phyloP scores from a whole-genome alignment of 148 eudicot species.

The Dianthus caryophyllus region DNA sequence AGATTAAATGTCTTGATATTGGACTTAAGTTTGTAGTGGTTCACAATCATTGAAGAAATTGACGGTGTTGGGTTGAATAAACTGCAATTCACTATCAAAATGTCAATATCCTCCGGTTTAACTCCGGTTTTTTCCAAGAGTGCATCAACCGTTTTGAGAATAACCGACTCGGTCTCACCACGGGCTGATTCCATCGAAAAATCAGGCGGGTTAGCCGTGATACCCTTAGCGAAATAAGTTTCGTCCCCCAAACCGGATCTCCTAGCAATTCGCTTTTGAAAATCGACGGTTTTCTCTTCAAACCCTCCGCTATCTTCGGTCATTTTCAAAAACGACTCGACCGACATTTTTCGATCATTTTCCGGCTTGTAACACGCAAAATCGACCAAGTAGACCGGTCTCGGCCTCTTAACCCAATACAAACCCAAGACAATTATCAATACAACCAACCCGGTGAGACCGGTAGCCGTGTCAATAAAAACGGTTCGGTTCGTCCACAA shows the following conservation, averaged over 20 bases:
- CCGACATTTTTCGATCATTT: constrained; percentile 44
- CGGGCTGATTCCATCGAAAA: constrained; percentile 48
- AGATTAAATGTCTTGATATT: constrained; percentile 54
- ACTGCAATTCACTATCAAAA: constrained; percentile 75
- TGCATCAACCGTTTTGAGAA: constrained; percentile 59
- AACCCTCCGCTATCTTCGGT: constrained; percentile 43
- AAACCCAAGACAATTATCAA: constrained; percentile 37
- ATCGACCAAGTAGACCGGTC: constrained; percentile 59
- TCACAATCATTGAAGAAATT: constrained; percentile 76
- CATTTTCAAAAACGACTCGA: constrained; percentile 49
- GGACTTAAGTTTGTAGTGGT: constrained; percentile 64
- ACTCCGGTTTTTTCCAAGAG: constrained; percentile 53
- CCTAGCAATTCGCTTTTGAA: constrained; percentile 43
- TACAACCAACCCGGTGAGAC: constrained; percentile 24
- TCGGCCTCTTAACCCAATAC: constrained; percentile 47
- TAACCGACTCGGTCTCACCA: constrained; percentile 59
- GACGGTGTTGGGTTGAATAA: constrained; percentile 79
- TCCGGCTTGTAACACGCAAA: constrained; percentile 66
- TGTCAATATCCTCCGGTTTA: constrained; percentile 52
- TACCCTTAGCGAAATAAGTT: constrained; percentile 54
- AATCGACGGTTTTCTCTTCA: constrained; percentile 38
- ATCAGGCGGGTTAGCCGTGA: constrained; percentile 45
- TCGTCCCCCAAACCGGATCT: constrained; percentile 71
- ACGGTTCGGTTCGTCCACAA: constrained; percentile 29
- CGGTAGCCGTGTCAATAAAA: constrained; percentile 38